Percentiles rank a stretch among this genome's conserved stretches.
These are phyloP conservation scores for Naganishia sp. DNA, from an alignment of 1,284 basidiomycete species.

Conservation along the genomic window DNA sequence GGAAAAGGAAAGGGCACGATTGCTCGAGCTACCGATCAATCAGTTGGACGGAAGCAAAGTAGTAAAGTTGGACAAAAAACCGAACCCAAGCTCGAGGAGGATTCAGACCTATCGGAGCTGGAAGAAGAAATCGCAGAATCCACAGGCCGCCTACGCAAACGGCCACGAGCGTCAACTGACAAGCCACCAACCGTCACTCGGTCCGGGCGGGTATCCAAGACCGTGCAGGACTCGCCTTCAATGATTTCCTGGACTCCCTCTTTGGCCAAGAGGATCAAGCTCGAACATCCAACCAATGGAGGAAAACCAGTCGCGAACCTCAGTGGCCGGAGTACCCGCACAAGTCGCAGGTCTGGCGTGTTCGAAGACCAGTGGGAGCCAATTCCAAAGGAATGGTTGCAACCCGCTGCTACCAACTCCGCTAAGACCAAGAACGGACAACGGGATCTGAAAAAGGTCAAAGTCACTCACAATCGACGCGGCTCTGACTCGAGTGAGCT, in stretches of 20 bases:
- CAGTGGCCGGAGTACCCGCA: constrained; percentile 2
- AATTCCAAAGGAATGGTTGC: constrained; percentile 52
- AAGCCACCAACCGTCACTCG: constrained; percentile 5
- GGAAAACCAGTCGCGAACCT: background rate
- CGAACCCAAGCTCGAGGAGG: background rate
- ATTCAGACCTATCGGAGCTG: background rate
- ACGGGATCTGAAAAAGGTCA: constrained; percentile 20
- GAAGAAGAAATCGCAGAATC: background rate
- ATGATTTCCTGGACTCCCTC: background rate
- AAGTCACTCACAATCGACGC: constrained; percentile 35
- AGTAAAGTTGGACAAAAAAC: background rate
- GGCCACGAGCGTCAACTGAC: background rate
- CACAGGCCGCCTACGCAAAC: background rate
- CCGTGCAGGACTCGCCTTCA: background rate
- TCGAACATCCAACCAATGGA: background rate
- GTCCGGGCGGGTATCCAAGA: background rate
- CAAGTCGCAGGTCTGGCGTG: constrained; percentile 5
- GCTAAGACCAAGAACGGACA: constrained; percentile 32
- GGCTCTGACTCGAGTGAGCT: constrained; percentile 51
- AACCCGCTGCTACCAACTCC: background rate
- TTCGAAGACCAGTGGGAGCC: constrained; percentile 51
- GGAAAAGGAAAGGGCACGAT: background rate
- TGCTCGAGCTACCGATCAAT: background rate
- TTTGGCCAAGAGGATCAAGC: background rate
- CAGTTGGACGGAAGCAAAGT: background rate